Conservation (phyloP, 805 yeast species). For the Nematodospora valgi region DNA sequence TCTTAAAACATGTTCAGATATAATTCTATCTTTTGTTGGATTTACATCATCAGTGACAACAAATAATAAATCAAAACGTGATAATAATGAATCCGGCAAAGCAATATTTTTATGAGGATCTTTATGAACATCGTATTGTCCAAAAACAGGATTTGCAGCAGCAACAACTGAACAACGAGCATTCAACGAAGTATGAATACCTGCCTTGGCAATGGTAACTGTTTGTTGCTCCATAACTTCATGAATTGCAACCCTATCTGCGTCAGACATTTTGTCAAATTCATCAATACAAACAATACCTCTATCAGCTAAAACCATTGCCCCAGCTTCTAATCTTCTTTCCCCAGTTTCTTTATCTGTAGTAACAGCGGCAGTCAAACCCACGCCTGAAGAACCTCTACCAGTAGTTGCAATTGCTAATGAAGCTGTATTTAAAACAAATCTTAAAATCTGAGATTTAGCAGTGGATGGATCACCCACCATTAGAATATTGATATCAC, state of each 20-base stretch:
- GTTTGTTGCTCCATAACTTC: conserved; percentile 99
- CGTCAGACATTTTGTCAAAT: conserved; percentile 96
- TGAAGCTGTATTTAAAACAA: conserved; percentile 91
- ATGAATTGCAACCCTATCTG: conserved; percentile 96
- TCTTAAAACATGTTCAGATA: conserved; percentile 91
- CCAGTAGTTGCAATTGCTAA: conserved; percentile 98
- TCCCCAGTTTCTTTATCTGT: conserved; percentile 97
- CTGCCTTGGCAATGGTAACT: conserved; percentile 96
- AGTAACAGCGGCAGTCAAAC: conserved; percentile 98
- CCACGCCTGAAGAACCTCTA: conserved; percentile 99
- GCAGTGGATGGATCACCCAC: conserved; percentile 99
- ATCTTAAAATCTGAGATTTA: conserved; percentile 90
- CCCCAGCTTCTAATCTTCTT: conserved; percentile 95
- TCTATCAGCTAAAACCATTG: conserved; percentile 97
- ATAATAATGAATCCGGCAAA: conserved; percentile 89
- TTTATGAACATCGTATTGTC: conserved; percentile 93
- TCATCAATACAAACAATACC: conserved; percentile 98
- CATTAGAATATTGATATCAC: conserved; percentile 93
- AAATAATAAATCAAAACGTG: conserved; percentile 93
- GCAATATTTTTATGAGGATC: conserved; percentile 97
- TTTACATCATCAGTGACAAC: conserved; percentile 95
- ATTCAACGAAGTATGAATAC: conserved; percentile 92
- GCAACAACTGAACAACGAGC: conserved; percentile 97
- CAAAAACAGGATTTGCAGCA: conserved; percentile 96
- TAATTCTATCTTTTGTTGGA: conserved; percentile 76